Percentiles rank a stretch among this genome's conserved stretches.
Conservation (phyloP, 192 early-diverging fungal species). For the Phlyctochytrium arcticum region DNA sequence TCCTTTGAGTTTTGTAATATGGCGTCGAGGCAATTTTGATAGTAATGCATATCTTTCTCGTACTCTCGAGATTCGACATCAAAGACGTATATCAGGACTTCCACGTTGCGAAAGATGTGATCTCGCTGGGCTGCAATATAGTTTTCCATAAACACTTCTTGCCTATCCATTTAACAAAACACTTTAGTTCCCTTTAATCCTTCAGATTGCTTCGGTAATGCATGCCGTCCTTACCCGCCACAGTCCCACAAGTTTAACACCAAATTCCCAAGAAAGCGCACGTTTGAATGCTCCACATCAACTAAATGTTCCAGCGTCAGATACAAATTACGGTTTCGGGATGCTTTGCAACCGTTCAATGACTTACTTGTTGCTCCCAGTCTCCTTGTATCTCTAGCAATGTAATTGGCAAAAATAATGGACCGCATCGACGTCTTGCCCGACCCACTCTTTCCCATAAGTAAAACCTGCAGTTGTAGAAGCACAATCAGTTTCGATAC, state of each 20-base stretch:
- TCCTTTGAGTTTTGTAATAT: conserved; percentile 78
- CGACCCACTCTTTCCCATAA: conserved; percentile 96
- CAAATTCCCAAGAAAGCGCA: conserved; percentile 92
- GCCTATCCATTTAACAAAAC: too few relatives aligned
- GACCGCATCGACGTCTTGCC: conserved; percentile 99
- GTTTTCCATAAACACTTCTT: conserved; percentile 95
- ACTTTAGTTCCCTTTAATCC: too few relatives aligned
- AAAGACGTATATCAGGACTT: conserved; percentile 99
- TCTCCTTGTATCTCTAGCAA: conserved; percentile 88
- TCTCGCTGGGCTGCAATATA: conserved; percentile 90
- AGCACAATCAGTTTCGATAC: too few relatives aligned
- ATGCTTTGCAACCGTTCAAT: not conserved
- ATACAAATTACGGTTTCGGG: not conserved
- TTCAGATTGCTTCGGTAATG: too few relatives aligned
- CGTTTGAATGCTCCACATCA: conserved; percentile 95
- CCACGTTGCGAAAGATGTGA: conserved; percentile 95
- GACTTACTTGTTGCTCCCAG: conserved; percentile 90
- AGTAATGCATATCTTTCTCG: conserved; percentile 89
- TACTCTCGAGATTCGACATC: conserved; percentile 89
- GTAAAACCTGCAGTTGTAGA: conserved; percentile 68
- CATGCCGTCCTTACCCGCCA: conserved; percentile 34
- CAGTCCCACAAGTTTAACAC: conserved; percentile 96
- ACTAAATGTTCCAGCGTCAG: conserved; percentile 44
- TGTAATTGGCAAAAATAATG: conserved; percentile 97
- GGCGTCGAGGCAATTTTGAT: conserved; percentile 81